Conservation (phyloP, 805 yeast genomes). For the Wickerhamiella qilinensis region DNA sequence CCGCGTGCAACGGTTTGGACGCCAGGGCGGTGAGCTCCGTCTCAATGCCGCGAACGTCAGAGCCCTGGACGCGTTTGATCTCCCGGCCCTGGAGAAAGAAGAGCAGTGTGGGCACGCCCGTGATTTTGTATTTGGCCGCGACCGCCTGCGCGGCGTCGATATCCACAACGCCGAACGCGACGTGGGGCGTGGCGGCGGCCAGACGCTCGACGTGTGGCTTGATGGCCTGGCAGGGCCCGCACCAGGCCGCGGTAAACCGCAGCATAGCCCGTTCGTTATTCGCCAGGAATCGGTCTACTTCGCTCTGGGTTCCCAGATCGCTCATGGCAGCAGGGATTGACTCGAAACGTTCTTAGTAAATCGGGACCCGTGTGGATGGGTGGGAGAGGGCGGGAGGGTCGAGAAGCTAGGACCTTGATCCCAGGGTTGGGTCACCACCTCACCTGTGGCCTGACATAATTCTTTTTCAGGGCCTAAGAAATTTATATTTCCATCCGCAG, state of each 20-base stretch:
- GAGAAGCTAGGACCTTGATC: background rate
- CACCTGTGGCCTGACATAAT: background rate
- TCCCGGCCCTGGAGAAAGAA: slow-evolving; percentile 65
- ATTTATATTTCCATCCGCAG: background rate
- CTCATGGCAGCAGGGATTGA: background rate
- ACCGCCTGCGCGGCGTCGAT: slow-evolving; percentile 60
- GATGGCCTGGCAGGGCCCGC: slow-evolving; percentile 95
- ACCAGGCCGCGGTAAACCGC: slow-evolving; percentile 70
- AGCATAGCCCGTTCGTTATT: background rate
- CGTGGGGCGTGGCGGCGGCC: slow-evolving; percentile 33
- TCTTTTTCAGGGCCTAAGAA: too few species aligned
- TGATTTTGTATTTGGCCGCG: slow-evolving; percentile 48
- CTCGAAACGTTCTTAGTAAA: too few species aligned
- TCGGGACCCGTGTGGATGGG: background rate
- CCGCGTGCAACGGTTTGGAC: too few species aligned
- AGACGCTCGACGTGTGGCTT: slow-evolving; percentile 84
- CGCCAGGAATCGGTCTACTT: background rate
- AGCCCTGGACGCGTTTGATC: slow-evolving; percentile 29
- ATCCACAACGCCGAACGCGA: slow-evolving; percentile 72
- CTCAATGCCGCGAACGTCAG: slow-evolving; percentile 8
- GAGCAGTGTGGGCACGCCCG: slow-evolving; percentile 51
- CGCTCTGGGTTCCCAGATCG: background rate
- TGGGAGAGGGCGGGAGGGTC: background rate
- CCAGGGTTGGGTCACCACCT: background rate
- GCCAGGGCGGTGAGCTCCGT: background rate